phyloP scores from a whole-genome alignment of 108 stramenopile genomes.

The Schizochytrium sp. region DNA sequence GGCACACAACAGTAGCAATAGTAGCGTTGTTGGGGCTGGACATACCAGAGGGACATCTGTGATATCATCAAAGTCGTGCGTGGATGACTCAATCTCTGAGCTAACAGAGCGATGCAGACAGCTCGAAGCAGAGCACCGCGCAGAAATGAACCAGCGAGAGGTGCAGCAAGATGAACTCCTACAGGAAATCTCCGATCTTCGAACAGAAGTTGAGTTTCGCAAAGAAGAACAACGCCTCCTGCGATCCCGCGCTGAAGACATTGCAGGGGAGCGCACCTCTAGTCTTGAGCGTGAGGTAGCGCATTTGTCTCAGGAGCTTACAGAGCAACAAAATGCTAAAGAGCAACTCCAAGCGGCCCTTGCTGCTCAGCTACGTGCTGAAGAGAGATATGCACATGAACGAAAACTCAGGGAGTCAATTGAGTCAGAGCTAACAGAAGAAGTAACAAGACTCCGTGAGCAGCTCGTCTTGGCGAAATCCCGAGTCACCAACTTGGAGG shows the following conservation, averaged over 20 bases:
- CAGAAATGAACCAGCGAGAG: background rate
- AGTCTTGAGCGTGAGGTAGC: constrained; percentile 27
- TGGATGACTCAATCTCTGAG: constrained; percentile 29
- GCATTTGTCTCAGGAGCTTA: background rate
- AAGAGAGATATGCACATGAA: background rate
- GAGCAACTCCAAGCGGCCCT: background rate
- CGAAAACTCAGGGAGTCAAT: background rate
- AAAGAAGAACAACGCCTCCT: constrained; percentile 28
- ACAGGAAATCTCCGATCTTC: background rate
- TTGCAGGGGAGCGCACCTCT: background rate
- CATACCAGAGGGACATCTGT: background rate
- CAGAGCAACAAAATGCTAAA: background rate
- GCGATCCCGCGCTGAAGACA: constrained; percentile 28
- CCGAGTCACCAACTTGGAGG: background rate
- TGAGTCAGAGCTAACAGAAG: background rate
- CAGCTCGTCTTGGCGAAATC: background rate
- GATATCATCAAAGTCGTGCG: background rate
- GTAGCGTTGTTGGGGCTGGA: background rate
- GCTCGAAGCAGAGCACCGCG: constrained; percentile 45
- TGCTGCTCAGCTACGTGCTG: background rate
- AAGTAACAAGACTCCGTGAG: background rate
- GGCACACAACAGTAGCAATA: background rate
- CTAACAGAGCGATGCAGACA: constrained; percentile 1
- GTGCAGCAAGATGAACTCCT: background rate
- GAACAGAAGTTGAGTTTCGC: constrained; percentile 3